Evolutionary conservation across 352 stramenopile genomes (phyloP).

Genomic region (Phytophthora brassicae): DNA sequence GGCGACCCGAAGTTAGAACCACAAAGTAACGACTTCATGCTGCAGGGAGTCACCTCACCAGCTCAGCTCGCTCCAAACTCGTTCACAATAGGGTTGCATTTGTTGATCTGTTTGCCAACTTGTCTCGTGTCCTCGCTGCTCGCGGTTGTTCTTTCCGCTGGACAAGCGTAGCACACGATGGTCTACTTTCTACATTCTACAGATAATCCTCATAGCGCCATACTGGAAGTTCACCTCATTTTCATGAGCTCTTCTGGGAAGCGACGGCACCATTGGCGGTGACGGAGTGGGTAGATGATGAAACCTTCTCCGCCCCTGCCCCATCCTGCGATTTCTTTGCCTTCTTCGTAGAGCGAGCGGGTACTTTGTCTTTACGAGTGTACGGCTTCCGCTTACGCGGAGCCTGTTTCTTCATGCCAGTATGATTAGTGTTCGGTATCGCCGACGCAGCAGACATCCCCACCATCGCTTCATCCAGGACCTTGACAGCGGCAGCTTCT

Average conservation of each 20-base stretch:
- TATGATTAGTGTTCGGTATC: conserved; percentile 9
- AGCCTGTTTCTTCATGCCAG: conserved; percentile 34
- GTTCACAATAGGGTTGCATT: conserved; percentile 40
- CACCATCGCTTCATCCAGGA: conserved; percentile 44
- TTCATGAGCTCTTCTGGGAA: conserved; percentile 24
- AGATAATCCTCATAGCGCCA: conserved; percentile 9
- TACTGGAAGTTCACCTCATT: conserved; percentile 2
- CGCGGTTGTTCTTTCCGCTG: conserved; percentile 7
- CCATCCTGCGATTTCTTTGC: conserved; percentile 34
- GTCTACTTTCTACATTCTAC: conserved; percentile 34
- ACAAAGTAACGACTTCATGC: conserved; percentile 16
- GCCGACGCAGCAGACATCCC: conserved; percentile 1
- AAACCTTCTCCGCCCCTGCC: conserved; percentile 1
- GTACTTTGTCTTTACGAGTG: conserved; percentile 59
- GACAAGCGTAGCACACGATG: conserved; percentile 1
- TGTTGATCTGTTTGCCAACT: conserved; percentile 25
- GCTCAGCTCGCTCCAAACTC: conserved; percentile 16
- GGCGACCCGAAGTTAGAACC: conserved; percentile 8
- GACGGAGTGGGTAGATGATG: conserved; percentile 9
- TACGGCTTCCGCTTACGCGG: conserved; percentile 73
- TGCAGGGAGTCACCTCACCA: conserved; percentile 11
- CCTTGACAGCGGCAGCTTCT: conserved; percentile 34
- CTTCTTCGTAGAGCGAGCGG: conserved; percentile 44
- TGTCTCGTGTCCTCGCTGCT: conserved; percentile 10
- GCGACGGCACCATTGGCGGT: background rate